A percentile compares a stretch with the other conserved stretches of the same genome.
phyloP scores from a whole-genome alignment of 2,329 filamentous ascomycete genomes.

The Paecilomyces sp. region DNA sequence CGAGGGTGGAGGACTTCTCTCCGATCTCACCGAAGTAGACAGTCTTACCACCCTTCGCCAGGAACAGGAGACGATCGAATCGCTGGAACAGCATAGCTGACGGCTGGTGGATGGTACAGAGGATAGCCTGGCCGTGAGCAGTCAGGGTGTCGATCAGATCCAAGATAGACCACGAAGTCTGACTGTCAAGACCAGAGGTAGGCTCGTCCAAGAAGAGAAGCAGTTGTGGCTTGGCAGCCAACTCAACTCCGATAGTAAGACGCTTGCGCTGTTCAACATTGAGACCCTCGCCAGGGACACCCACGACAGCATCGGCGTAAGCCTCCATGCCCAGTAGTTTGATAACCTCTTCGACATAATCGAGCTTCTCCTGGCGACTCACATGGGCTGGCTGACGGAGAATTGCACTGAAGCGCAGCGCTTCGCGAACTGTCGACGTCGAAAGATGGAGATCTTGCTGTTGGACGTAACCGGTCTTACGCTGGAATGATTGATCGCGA shows the following conservation, averaged over 20 bases:
- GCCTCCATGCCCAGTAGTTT: constrained; percentile 64
- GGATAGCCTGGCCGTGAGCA: constrained; percentile 44
- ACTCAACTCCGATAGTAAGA: constrained; percentile 55
- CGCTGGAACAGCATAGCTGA: constrained; percentile 47
- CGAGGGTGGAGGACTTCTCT: constrained; percentile 59
- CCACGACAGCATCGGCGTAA: constrained; percentile 74
- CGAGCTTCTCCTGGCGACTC: constrained; percentile 65
- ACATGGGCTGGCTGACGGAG: constrained; percentile 74
- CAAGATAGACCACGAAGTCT: constrained; percentile 58
- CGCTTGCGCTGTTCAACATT: constrained; percentile 58
- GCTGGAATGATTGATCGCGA: constrained; percentile 47
- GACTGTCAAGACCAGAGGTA: constrained; percentile 54
- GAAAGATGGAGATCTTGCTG: constrained; percentile 83
- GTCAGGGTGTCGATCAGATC: constrained; percentile 57
- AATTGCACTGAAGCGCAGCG: constrained; percentile 74
- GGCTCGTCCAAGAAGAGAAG: constrained; percentile 59
- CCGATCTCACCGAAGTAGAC: constrained; percentile 80
- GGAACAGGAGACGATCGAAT: constrained; percentile 69
- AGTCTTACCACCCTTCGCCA: constrained; percentile 67
- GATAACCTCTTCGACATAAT: constrained; percentile 68
- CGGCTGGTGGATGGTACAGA: constrained; percentile 52
- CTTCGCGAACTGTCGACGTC: constrained; percentile 80
- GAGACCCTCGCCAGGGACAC: constrained; percentile 66
- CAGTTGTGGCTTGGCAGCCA: constrained; percentile 50
- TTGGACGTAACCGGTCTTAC: constrained; percentile 52